Percentiles rank a stretch among this genome's conserved stretches.
These are phyloP conservation scores for Pseudozyma sp. DNA, from an alignment of 1,284 basidiomycete species.

Conservation along the genomic window DNA sequence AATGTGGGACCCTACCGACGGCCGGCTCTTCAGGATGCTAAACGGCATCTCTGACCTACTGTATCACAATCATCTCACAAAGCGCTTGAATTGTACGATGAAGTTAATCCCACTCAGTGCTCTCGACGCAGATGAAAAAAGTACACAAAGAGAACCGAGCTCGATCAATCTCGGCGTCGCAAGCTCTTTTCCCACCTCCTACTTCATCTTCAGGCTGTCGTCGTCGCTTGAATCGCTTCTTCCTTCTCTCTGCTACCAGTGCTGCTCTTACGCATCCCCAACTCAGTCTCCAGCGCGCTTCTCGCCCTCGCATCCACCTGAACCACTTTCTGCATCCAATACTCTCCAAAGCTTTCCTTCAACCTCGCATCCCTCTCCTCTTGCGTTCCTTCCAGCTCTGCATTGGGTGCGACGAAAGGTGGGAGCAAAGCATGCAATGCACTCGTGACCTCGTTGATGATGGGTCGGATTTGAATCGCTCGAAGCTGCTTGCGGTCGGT, in stretches of 20 bases:
- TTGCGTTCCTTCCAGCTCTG: slow-evolving; percentile 17
- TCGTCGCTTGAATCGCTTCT: background rate
- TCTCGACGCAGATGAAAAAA: slow-evolving; percentile 1
- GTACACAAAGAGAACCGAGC: slow-evolving; percentile 3
- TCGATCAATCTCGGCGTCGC: background rate
- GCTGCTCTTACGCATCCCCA: slow-evolving; percentile 26
- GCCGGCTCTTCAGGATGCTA: too few species aligned
- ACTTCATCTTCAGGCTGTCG: slow-evolving; percentile 10
- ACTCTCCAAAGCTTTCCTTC: slow-evolving; percentile 28
- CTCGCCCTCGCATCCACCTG: slow-evolving; percentile 33
- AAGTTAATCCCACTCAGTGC: too few species aligned
- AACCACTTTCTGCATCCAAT: slow-evolving; percentile 44
- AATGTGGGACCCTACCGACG: background rate
- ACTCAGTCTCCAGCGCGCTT: slow-evolving; percentile 42
- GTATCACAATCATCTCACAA: too few species aligned
- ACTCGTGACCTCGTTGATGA: slow-evolving; percentile 34
- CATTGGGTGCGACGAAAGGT: slow-evolving; percentile 33
- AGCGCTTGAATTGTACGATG: too few species aligned
- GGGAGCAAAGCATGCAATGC: slow-evolving; percentile 49
- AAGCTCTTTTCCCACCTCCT: slow-evolving; percentile 1
- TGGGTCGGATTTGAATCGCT: slow-evolving; percentile 26
- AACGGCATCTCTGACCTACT: too few species aligned
- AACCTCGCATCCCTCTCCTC: slow-evolving; percentile 32
- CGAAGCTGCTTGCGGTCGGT: slow-evolving; percentile 16
- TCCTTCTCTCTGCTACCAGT: background rate